Base-by-base conservation (phyloP, 2,329 filamentous ascomycete genomes). In the Ophiostoma quercus region DNA sequence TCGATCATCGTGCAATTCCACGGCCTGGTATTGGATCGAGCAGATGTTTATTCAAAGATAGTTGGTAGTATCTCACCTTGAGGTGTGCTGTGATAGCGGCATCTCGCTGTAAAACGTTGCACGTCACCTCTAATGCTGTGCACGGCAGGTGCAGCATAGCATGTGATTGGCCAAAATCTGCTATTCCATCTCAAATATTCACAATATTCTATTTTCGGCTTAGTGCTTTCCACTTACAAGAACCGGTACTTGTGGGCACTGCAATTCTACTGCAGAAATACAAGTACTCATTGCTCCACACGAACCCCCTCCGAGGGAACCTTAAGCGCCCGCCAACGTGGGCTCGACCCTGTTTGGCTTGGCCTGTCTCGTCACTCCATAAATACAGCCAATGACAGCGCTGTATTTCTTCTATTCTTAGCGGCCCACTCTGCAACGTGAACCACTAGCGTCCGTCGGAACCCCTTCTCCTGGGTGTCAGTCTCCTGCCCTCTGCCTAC, bases 271-370 rank as follows among this genome's bases (percentile, higher is more conserved):
- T 8, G 19, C 8, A n/a, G 6, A 39, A 22, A 5, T 39, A 19
- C 67, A 41, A 16, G n/a, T 51, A 67, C 43, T 54, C 54, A 3
- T 4, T 19, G 41, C n/a, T 43, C 37, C 51, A 66, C 62, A 66
- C 41, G 32, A 37, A 32, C 29, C 22, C 25, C 54, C 65, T 32
- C 57, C 32, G 6, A 16, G 22, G 57, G 57, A 16, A 62, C 22
- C 25, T 71, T 74, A 74, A 73, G 73, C 73, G 73, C 73, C 73
- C 71, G 67, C 63, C 67, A 67, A 65, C 16, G 63, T 66, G 71
- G 71, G 68, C 71, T 70, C 68, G 66, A 57, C 51, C 22, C 51
- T 57, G 51, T 57, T 57, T 12, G 51, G 51, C 66, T 69, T 71
- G 68, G 71, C 67, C 66, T 57, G 71, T 72, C 68, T 71, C 71